phyloP scores from a whole-genome alignment of 495 filamentous ascomycete genomes.

The Staphylotrichum tortipilum region DNA sequence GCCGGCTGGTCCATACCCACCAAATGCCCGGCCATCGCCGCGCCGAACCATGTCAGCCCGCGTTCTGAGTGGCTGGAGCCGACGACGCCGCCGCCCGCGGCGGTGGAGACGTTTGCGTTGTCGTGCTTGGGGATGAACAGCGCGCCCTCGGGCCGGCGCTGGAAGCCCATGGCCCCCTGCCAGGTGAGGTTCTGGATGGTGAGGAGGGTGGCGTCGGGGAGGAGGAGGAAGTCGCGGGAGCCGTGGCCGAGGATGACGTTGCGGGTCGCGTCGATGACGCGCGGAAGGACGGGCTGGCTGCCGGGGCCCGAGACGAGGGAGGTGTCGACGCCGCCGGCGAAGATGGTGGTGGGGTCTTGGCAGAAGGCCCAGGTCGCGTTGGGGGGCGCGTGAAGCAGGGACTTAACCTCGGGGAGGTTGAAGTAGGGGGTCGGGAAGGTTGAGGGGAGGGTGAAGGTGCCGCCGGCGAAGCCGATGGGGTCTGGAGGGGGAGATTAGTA shows the following conservation, averaged over 20 bases:
- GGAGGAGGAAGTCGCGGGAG: conserved; percentile 49
- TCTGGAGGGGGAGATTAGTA: conserved; percentile 15
- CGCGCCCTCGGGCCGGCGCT: conserved; percentile 44
- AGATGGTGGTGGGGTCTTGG: conserved; percentile 35
- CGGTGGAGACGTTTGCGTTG: conserved; percentile 11
- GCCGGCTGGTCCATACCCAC: conserved; percentile 28
- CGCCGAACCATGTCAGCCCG: conserved; percentile 29
- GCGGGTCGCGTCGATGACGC: conserved; percentile 63
- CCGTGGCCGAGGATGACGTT: conserved; percentile 68
- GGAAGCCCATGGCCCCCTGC: conserved; percentile 65
- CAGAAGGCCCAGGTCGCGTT: conserved; percentile 56
- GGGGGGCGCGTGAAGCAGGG: conserved; percentile 59
- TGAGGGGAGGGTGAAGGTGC: conserved; percentile 39
- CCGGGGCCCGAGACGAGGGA: conserved; percentile 46
- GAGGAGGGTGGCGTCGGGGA: conserved; percentile 60
- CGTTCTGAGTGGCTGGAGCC: conserved; percentile 30
- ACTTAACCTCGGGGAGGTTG: conserved; percentile 67
- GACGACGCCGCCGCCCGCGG: conserved; percentile 26
- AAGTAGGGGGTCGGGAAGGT: conserved; percentile 59
- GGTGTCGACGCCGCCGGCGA: conserved; percentile 43
- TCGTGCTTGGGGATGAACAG: conserved; percentile 61
- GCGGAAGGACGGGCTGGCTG: conserved; percentile 49
- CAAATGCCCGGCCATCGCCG: conserved; percentile 29
- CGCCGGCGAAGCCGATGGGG: conserved; percentile 64
- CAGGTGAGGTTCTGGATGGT: conserved; percentile 84